Percentiles rank a stretch among this genome's conserved stretches.
Evolutionary conservation across 2,329 filamentous ascomycete species (phyloP).

Genomic region (Epichloe festucae): DNA sequence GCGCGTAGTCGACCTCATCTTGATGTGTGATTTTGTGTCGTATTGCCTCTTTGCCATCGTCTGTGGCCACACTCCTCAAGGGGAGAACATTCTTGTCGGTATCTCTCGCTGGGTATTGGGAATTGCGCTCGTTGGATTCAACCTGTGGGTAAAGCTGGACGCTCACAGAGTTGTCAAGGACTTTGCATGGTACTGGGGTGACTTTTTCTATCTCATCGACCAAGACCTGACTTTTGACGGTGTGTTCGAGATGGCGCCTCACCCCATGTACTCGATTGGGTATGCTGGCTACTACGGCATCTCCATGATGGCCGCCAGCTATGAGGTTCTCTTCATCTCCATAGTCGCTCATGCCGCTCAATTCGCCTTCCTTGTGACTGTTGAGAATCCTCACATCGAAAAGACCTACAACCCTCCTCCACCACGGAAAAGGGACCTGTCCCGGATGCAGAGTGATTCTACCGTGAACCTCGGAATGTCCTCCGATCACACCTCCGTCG

Average conservation of each 20-base stretch:
- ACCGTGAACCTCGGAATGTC: slow-evolving; percentile 14
- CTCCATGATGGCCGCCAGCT: slow-evolving; percentile 95
- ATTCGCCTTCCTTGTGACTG: slow-evolving; percentile 78
- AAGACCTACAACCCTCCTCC: slow-evolving; percentile 90
- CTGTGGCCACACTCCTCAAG: slow-evolving; percentile 61
- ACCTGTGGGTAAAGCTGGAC: slow-evolving; percentile 96
- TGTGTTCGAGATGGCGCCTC: slow-evolving; percentile 96
- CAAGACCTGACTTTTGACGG: slow-evolving; percentile 96
- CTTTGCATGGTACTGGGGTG: slow-evolving; percentile 99
- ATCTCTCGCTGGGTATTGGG: slow-evolving; percentile 67
- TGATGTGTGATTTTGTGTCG: slow-evolving; percentile 97
- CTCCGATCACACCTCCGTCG: slow-evolving; percentile 11
- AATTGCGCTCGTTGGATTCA: slow-evolving; percentile 74
- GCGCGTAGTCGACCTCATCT: slow-evolving; percentile 85
- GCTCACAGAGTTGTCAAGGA: slow-evolving; percentile 97
- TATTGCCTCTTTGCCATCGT: slow-evolving; percentile 94
- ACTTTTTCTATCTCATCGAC: slow-evolving; percentile 98
- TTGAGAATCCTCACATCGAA: slow-evolving; percentile 96
- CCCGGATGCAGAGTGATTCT: slow-evolving; percentile 19
- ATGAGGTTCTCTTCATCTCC: slow-evolving; percentile 93
- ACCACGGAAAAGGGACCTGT: slow-evolving; percentile 45
- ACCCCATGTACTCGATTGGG: slow-evolving; percentile 97
- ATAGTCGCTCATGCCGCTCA: slow-evolving; percentile 89
- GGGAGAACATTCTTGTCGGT: slow-evolving; percentile 58
- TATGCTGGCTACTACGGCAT: slow-evolving; percentile 98